These are phyloP conservation scores for Chernovozyma sophiae-reginae DNA, from an alignment of 1,139 yeast genomes.

Conservation along the genomic window DNA sequence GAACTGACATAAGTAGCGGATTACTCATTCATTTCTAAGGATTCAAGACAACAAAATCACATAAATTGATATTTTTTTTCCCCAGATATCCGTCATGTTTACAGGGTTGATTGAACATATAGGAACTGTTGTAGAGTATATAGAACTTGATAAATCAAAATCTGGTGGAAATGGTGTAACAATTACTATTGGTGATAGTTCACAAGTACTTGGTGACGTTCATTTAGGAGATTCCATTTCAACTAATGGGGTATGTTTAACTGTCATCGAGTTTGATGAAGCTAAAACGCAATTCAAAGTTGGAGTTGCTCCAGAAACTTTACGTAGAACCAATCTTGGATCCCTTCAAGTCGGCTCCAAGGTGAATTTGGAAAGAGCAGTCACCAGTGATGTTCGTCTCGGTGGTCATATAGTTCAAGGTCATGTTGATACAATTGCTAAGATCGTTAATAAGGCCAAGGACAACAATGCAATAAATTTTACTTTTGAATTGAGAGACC, in stretches of 20 bases:
- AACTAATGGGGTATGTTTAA: constrained; percentile 85
- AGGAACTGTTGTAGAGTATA: constrained; percentile 57
- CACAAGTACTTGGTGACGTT: constrained; percentile 66
- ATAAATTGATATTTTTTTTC: no score
- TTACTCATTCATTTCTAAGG: no score
- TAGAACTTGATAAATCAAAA: constrained; percentile 45
- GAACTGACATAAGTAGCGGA: no score
- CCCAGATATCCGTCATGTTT: constrained; percentile 70
- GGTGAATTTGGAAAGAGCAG: constrained; percentile 91
- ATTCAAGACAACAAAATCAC: no score
- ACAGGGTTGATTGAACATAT: constrained; percentile 90
- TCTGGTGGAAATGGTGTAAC: constrained; percentile 83
- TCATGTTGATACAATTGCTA: constrained; percentile 88
- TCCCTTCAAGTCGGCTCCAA: constrained; percentile 49
- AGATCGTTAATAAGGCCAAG: constrained; percentile 45
- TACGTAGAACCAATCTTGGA: constrained; percentile 77
- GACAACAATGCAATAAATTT: constrained; percentile 81
- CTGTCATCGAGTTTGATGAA: constrained; percentile 79
- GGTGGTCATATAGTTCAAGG: constrained; percentile 99
- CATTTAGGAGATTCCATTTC: constrained; percentile 92
- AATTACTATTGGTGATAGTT: constrained; percentile 60
- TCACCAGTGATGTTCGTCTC: constrained; percentile 71
- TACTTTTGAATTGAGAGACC: constrained; percentile 70
- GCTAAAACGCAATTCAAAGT: constrained; percentile 61
- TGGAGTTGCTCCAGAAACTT: constrained; percentile 91